These are phyloP conservation scores for Amanita rubescens DNA, from an alignment of 768 basidiomycete species.

Conservation along the genomic window DNA sequence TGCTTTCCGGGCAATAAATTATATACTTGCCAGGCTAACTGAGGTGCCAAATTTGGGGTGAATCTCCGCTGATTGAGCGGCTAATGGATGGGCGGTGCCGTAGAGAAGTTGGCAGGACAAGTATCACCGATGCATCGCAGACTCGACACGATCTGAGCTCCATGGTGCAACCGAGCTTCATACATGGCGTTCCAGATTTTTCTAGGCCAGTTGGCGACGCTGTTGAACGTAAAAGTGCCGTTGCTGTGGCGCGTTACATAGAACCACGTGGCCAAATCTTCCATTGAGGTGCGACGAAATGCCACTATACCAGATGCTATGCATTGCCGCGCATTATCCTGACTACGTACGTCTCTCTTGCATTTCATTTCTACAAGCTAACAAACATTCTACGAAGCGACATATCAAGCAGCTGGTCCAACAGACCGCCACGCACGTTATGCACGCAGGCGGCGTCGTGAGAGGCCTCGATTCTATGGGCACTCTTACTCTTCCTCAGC, in stretches of 20 bases:
- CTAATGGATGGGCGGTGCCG: slow-evolving; percentile 14
- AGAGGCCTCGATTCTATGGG: slow-evolving; percentile 75
- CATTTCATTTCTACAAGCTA: background rate
- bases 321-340: slow-evolving; percentile 68
- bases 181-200: background rate
- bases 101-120: no score
- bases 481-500: slow-evolving; percentile 61
- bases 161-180: background rate
- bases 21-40: background rate
- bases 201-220: background rate
- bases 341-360: slow-evolving; percentile 54
- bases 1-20: background rate
- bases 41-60: background rate
- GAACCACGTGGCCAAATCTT: background rate
- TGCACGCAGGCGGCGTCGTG: slow-evolving; percentile 75
- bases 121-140: slow-evolving; percentile 9
- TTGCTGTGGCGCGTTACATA: background rate
- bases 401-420: slow-evolving; percentile 71
- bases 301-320: slow-evolving; percentile 86
- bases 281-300: slow-evolving; percentile 39
- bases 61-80: background rate
- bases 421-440: slow-evolving; percentile 62
- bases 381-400: slow-evolving; percentile 32
- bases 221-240: slow-evolving; percentile 2
- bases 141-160: background rate